phyloP scores from a whole-genome alignment of 495 filamentous ascomycete species.

The Xylaria palmicola region DNA sequence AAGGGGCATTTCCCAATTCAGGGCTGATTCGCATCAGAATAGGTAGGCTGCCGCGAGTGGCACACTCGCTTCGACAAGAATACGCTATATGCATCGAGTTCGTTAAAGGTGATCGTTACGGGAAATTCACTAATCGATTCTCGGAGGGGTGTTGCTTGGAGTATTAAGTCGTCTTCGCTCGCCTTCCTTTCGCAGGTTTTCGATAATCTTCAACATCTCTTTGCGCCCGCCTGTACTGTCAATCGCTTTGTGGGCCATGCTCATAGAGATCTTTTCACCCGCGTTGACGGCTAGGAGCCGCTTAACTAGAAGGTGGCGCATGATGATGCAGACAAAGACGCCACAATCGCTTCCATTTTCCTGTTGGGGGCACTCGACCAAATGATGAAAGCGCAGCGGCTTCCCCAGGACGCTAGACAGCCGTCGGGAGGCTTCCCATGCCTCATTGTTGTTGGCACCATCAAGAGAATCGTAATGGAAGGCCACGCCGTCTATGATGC shows the following conservation, averaged over 20 bases:
- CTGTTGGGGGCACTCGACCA: conserved; percentile 86
- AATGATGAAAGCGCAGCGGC: conserved; percentile 65
- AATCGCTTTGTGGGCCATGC: conserved; percentile 73
- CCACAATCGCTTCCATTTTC: conserved; percentile 92
- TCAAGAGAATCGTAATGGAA: conserved; percentile 96
- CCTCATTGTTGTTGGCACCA: conserved; percentile 73
- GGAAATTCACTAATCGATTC: conserved; percentile 25
- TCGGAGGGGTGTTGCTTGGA: conserved; percentile 26
- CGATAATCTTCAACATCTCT: conserved; percentile 85
- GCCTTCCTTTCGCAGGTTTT: conserved; percentile 77
- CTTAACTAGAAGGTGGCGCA: conserved; percentile 84
- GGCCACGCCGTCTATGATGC: conserved; percentile 80
- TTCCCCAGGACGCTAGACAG: conserved; percentile 63
- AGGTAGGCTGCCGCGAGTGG: background rate
- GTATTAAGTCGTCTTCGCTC: conserved; percentile 64
- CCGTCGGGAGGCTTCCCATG: conserved; percentile 60
- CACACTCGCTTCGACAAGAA: background rate
- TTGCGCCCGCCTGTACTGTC: conserved; percentile 75
- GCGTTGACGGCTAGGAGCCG: conserved; percentile 73
- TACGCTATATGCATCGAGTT: background rate
- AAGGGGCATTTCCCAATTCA: background rate
- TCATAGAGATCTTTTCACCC: conserved; percentile 88
- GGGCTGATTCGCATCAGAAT: background rate
- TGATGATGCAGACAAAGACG: conserved; percentile 91
- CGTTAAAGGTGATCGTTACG: background rate